Evolutionary conservation across 164 flowering plant species (phyloP), one percentile per base, ranked within the genome.

Genomic region (Magnolia changhungtana): DNA sequence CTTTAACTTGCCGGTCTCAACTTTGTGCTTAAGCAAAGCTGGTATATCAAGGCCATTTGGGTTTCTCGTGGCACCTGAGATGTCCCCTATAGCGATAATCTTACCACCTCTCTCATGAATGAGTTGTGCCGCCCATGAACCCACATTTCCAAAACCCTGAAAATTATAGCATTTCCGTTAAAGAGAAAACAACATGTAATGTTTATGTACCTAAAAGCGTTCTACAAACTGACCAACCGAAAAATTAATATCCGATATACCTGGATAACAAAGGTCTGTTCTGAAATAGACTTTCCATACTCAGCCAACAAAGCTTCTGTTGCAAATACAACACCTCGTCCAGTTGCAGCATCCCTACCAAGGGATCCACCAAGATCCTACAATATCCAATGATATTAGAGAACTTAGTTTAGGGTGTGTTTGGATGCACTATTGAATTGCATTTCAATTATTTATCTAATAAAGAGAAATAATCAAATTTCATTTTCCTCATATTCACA

Each of bases 281-380:
- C 92, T 4, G 83, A 24, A 49, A 93, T 86, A 7, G 91, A 81
- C 77, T 90, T 87, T n/a, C 93, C 94, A 83, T 89, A 74, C 68
- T 93, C 94, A n/a, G 88, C 86, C 77, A 93, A 89, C 71, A 93
- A 76, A 71, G 93, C 94, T 76, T 90, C 94, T 0, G 94, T 89
- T 16, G 93, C 94, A 77, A 72, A 90, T 72, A 91, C 91, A 7
- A 90, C 95, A 63, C 96, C 98, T n/a, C 90, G 86, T 49, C 98
- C 96, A 45, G 96, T 93, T 75, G 98, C 96, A 72, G 98, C 94
- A 21, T 93, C 98, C 75, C 98, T 85, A 27, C 96, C 98, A 8
- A 93, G 84, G 50, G 96, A 93, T 66, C 97, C 97, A 52, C 95
- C 97, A 74, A 92, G 93, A 82, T 91, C 95, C 95, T 92, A 77